These are phyloP conservation scores for Solanum gandarillasii DNA, from an alignment of 257 asterid species.

Conservation along the genomic window DNA sequence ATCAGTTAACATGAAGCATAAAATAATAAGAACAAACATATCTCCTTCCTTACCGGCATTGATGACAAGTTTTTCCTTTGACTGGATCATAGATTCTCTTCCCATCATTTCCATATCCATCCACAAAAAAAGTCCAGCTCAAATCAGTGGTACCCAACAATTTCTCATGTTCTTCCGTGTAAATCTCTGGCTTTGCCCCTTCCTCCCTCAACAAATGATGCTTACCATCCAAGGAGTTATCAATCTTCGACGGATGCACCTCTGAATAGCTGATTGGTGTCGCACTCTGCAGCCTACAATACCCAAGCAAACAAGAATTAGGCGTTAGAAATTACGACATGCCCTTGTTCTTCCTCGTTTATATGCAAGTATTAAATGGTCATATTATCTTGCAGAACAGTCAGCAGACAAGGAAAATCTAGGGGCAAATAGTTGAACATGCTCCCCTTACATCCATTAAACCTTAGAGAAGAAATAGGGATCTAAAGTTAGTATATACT, in stretches of 20 bases:
- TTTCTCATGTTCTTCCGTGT: slow-evolving; percentile 79
- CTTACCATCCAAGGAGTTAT: slow-evolving; percentile 8
- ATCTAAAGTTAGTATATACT: background rate
- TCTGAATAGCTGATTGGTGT: slow-evolving; percentile 76
- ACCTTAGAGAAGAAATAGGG: background rate
- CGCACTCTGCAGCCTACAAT: slow-evolving; percentile 64
- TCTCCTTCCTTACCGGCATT: slow-evolving; percentile 61
- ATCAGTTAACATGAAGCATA: background rate
- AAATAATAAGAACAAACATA: background rate
- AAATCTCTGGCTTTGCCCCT: slow-evolving; percentile 73
- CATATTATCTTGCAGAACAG: background rate
- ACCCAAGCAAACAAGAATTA: slow-evolving; percentile 5
- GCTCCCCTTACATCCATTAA: background rate
- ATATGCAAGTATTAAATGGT: background rate
- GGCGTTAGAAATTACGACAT: background rate
- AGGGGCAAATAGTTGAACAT: background rate
- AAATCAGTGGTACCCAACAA: slow-evolving; percentile 72
- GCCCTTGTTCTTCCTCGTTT: background rate
- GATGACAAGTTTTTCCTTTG: slow-evolving; percentile 87
- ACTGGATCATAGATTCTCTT: slow-evolving; percentile 80
- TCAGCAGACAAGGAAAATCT: background rate
- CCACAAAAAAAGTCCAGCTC: slow-evolving; percentile 78
- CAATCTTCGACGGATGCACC: slow-evolving; percentile 23
- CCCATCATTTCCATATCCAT: slow-evolving; percentile 80
- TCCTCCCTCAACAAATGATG: slow-evolving; percentile 38